Percentiles rank a stretch among this genome's conserved stretches.
Conservation (phyloP, 305 asterid genomes). For the Fraxinus dipetala region DNA sequence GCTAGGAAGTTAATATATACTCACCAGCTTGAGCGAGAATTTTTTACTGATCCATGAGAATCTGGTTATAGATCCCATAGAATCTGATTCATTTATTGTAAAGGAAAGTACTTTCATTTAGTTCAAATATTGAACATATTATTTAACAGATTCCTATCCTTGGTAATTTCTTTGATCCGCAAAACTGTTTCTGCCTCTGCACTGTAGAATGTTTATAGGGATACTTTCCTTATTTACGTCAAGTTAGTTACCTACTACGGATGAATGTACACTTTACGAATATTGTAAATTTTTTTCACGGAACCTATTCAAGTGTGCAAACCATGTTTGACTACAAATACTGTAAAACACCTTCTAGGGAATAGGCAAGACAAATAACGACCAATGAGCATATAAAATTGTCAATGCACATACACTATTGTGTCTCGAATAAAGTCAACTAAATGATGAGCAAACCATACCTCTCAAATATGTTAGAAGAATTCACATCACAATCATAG, state of each 20-base stretch:
- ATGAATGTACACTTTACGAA: not conserved
- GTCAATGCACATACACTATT: constrained; percentile 19
- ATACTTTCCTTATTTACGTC: not conserved
- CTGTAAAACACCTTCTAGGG: constrained; percentile 2
- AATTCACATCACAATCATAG: constrained; percentile 98
- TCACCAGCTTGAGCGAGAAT: not conserved
- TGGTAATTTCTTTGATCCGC: not conserved
- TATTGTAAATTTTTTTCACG: not conserved
- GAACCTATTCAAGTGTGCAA: not conserved
- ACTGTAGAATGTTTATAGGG: not conserved
- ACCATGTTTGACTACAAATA: not conserved
- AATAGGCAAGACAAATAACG: constrained; percentile 15
- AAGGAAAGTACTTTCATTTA: not conserved
- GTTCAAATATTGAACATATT: not conserved
- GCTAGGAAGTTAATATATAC: not conserved
- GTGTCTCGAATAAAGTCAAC: constrained; percentile 8
- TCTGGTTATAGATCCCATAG: not conserved
- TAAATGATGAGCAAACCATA: constrained; percentile 29
- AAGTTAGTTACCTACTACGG: not conserved
- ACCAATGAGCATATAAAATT: not conserved
- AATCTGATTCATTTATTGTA: not conserved
- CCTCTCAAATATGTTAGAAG: constrained; percentile 99
- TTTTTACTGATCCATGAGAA: not conserved
- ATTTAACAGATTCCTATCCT: not conserved
- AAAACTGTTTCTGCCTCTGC: not conserved